Percentiles rank a stretch among this genome's conserved stretches.
Evolutionary conservation across 768 basidiomycete genomes (phyloP).

Genomic region (Mycena pura): DNA sequence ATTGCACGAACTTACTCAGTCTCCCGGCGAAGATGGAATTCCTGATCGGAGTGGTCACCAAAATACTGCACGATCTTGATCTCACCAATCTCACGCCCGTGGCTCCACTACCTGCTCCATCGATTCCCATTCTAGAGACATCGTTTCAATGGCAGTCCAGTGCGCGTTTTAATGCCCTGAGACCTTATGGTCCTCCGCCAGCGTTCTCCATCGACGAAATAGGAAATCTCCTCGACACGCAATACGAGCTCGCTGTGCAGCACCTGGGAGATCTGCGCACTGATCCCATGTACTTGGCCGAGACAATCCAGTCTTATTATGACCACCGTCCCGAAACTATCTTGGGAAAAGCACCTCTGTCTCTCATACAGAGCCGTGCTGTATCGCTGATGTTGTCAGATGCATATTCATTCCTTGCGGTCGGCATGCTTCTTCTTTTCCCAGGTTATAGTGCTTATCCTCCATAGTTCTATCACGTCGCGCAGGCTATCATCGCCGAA

Average conservation of each 20-base stretch:
- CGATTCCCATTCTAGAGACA: not conserved
- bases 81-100: not conserved
- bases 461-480: constrained; percentile 8
- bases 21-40: not conserved
- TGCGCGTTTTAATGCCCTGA: not conserved
- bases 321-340: not conserved
- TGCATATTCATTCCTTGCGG: constrained; percentile 5
- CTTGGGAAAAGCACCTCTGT: not conserved
- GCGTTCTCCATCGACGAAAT: not conserved
- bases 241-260: not conserved
- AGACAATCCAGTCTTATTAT: not conserved
- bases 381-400: not conserved
- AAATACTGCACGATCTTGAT: not conserved
- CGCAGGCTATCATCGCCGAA: not conserved
- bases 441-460: not conserved
- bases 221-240: not conserved
- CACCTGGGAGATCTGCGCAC: not conserved
- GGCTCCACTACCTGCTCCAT: not conserved
- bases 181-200: not conserved
- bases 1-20: not conserved
- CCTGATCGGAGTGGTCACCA: not conserved
- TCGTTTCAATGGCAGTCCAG: not conserved
- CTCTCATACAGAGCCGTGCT: constrained; percentile 1
- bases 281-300: not conserved
- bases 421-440: not conserved